Base-by-base conservation (phyloP, 2,329 filamentous ascomycete genomes). In the Calonectria fujianensis region DNA sequence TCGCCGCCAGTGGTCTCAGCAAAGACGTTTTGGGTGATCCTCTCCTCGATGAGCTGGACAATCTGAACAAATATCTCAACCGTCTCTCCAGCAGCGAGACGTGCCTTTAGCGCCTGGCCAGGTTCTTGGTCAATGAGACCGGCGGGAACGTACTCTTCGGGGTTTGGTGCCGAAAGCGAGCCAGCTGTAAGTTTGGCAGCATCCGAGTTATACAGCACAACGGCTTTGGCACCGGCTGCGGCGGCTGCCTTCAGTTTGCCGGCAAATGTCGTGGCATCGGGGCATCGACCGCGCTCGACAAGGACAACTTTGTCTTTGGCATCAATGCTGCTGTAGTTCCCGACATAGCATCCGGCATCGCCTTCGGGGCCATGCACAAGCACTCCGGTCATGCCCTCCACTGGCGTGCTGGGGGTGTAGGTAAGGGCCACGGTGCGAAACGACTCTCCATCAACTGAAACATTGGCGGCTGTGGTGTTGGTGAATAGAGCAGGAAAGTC, bases 1-100 rank as follows among this genome's bases (percentile, higher is more conserved):
- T 88, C 87, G 0, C 87, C 87, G 3, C 81, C 82, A 57, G 84
- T 85, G 4, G 87, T 89, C 78, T 89, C 86, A 1, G 85, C 84
- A 75, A 89, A 85, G 13, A 89, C 82, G 67, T 89, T 89, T 78
- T 86, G 86, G 0, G 85, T 86, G 27, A 83, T 81, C 8, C 86
- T 82, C 20, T 82, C 79, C 61, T 89, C 86, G 31, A 85, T 82
- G 9, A 84, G 70, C 59, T 82, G 77, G 39, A 81, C 77, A n/a
- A 83, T 80, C 76, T 86, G 81, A 5, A 86, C 83, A n/a, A 84
- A 82, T 0, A 84, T 80, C 3, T 80, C 83, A n/a, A 83, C 79
- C 0, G 73, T 79, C 37, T 86, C 81, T 14, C 85, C 85, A 0
- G 81, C 83, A 0, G 76, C 79, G 0, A 87, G 80, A 0, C 82